Evolutionary conservation across 2,329 filamentous ascomycete genomes (phyloP).

Genomic region (Ophiosphaerella herpotricha): DNA sequence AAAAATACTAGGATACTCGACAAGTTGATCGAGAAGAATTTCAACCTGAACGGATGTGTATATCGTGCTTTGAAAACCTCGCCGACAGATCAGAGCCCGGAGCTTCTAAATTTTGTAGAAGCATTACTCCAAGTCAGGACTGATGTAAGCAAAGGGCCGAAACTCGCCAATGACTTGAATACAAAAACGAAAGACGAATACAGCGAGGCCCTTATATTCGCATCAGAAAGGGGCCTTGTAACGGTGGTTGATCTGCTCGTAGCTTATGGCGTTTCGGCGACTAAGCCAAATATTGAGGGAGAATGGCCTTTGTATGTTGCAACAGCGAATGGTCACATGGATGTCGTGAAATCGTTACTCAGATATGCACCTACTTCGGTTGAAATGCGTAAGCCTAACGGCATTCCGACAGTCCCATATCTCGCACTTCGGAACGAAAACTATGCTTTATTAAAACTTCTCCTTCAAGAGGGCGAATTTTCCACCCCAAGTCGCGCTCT

Average conservation of each 20-base stretch:
- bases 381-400: background rate
- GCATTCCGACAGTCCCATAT: too few species aligned
- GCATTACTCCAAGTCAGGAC: constrained; percentile 8
- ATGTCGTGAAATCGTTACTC: background rate
- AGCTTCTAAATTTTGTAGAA: constrained; percentile 4
- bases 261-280: background rate
- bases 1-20: constrained; percentile 5
- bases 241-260: background rate
- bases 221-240: background rate
- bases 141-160: background rate
- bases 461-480: too few species aligned
- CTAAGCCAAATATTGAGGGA: background rate
- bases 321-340: background rate
- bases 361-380: background rate
- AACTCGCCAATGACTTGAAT: background rate
- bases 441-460: too few species aligned
- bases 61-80: constrained; percentile 2
- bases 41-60: constrained; percentile 6
- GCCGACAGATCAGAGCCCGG: background rate
- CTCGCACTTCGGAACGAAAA: too few species aligned
- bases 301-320: background rate
- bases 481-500: too few species aligned
- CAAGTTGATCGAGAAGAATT: constrained; percentile 2
- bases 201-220: background rate
- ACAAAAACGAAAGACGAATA: background rate